These are phyloP conservation scores for Spatholobus suberectus DNA, from an alignment of 306 rosid genomes.

Conservation along the genomic window DNA sequence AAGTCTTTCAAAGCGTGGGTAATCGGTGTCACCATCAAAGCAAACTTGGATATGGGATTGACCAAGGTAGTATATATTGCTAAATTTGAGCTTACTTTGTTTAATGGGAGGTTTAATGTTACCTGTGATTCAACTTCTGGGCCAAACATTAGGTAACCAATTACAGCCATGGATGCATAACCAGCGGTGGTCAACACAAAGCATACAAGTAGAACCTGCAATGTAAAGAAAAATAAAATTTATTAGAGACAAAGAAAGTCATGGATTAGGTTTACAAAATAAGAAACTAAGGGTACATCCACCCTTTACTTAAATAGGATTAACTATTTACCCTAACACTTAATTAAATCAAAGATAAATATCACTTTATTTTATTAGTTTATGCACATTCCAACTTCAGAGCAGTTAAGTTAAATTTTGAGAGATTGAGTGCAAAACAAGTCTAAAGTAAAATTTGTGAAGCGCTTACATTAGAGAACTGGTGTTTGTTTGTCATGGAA, in stretches of 20 bases:
- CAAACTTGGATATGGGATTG: conserved; percentile 75
- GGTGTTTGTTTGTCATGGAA: conserved; percentile 75
- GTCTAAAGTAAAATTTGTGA: too few species aligned
- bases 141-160: conserved; percentile 79
- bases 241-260: not conserved
- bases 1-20: conserved; percentile 56
- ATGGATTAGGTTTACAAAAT: too few species aligned
- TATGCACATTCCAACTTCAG: too few species aligned
- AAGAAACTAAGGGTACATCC: too few species aligned
- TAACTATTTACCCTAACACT: too few species aligned
- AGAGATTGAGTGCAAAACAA: not conserved
- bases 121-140: conserved; percentile 64
- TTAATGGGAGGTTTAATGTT: conserved; percentile 65
- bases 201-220: conserved; percentile 64
- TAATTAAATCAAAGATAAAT: too few species aligned
- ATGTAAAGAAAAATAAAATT: not conserved
- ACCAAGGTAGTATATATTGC: conserved; percentile 76
- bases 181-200: conserved; percentile 56
- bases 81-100: conserved; percentile 61
- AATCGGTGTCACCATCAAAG: conserved; percentile 72
- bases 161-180: conserved; percentile 74
- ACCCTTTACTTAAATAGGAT: too few species aligned
- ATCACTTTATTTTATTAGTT: too few species aligned
- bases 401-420: not conserved
- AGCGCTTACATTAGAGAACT: conserved; percentile 76